phyloP scores from a whole-genome alignment of 139 green algal genomes.

The Chlamydomonas sp. region DNA sequence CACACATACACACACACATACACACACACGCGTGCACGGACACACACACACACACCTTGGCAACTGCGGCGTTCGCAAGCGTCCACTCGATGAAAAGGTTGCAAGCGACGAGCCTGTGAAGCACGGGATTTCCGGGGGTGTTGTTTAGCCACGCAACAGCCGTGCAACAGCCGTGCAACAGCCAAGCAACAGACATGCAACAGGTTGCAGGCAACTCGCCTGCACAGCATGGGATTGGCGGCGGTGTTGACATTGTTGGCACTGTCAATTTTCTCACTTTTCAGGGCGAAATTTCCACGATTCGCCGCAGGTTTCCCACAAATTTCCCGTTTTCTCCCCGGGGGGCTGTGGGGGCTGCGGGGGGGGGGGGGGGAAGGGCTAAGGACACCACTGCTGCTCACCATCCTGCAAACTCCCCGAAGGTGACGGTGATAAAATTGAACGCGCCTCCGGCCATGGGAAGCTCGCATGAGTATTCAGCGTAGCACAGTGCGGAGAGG shows the following conservation, averaged over 20 bases:
- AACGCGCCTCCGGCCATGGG: conserved; percentile 75
- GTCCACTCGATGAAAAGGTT: conserved; percentile 17
- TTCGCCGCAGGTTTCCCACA: too few relatives aligned
- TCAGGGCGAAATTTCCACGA: too few relatives aligned
- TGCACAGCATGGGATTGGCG: too few relatives aligned
- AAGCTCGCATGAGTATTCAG: conserved; percentile 73
- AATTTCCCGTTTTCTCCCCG: too few relatives aligned
- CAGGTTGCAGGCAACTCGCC: too few relatives aligned
- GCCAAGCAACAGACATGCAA: too few relatives aligned
- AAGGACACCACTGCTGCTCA: conserved; percentile 5
- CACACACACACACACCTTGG: not conserved
- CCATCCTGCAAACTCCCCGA: conserved; percentile 69
- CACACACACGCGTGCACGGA: too few relatives aligned
- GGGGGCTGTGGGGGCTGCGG: too few relatives aligned
- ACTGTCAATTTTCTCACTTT: too few relatives aligned
- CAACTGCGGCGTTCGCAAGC: conserved; percentile 10
- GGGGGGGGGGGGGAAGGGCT: too few relatives aligned
- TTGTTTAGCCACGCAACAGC: not conserved
- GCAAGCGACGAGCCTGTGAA: conserved; percentile 2
- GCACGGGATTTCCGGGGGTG: not conserved
- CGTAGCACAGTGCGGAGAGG: conserved; percentile 78
- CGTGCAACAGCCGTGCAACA: not conserved
- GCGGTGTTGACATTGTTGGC: too few relatives aligned
- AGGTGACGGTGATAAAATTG: conserved; percentile 64
- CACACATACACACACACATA: not conserved